Conservation (phyloP, 2,329 filamentous ascomycete species). For the Cryphonectria parasitica region DNA sequence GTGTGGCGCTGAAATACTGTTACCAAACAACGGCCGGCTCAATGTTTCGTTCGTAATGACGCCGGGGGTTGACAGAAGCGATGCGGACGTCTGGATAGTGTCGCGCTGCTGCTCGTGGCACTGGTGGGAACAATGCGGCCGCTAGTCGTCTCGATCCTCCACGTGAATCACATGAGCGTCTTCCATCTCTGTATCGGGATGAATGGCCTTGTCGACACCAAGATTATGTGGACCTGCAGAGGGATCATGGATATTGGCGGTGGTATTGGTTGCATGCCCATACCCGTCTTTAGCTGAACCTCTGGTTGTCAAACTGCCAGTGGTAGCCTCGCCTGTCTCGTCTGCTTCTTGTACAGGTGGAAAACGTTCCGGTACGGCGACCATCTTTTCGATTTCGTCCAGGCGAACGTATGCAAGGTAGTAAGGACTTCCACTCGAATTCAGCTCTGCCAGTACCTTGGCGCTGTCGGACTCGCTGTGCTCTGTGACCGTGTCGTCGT, state of each 20-base stretch:
- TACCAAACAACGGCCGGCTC: not conserved
- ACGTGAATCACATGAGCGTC: constrained; percentile 14
- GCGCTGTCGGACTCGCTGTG: constrained; percentile 57
- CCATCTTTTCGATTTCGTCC: constrained; percentile 35
- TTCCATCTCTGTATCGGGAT: constrained; percentile 1
- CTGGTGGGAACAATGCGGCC: not conserved
- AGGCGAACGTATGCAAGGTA: constrained; percentile 42
- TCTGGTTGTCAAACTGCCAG: not conserved
- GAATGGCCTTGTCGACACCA: not conserved
- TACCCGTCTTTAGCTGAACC: not conserved
- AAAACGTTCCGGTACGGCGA: constrained; percentile 33
- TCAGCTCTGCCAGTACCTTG: constrained; percentile 71
- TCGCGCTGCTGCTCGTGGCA: no score
- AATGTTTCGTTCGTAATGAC: not conserved
- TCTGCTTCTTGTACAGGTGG: not conserved
- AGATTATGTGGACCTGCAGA: not conserved
- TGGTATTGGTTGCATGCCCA: not conserved
- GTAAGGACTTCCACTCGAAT: constrained; percentile 70
- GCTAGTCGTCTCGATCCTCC: constrained; percentile 17
- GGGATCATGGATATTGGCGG: not conserved
- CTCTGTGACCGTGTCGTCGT: constrained; percentile 80
- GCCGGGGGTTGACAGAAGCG: not conserved
- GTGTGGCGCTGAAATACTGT: not conserved
- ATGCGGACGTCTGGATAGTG: not conserved
- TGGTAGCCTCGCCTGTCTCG: not conserved